phyloP scores from a whole-genome alignment of 805 yeast species.

The Nakazawaea populi region DNA sequence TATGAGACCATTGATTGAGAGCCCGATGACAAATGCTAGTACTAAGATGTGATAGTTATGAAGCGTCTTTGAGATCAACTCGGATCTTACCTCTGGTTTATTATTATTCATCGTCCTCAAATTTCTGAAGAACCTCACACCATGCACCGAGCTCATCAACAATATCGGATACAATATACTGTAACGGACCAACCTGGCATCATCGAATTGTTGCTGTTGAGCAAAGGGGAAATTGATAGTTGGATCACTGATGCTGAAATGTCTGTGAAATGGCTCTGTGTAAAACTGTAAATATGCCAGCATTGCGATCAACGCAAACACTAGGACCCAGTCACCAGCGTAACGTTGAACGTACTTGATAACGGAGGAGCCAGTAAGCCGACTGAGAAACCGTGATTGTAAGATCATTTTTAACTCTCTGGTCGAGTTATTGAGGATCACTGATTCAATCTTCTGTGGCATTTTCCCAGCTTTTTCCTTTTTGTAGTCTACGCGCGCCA shows the following conservation, averaged over 20 bases:
- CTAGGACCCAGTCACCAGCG: constrained; percentile 4
- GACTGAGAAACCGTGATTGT: neutral
- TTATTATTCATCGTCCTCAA: constrained; percentile 23
- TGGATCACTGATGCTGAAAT: constrained; percentile 34
- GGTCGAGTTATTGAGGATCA: too few species aligned
- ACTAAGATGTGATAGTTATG: constrained; percentile 33
- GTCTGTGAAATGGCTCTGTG: constrained; percentile 37
- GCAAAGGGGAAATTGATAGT: constrained; percentile 45
- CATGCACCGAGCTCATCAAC: constrained; percentile 18
- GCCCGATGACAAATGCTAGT: constrained; percentile 30
- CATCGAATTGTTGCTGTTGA: constrained; percentile 30
- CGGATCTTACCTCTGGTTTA: constrained; percentile 19
- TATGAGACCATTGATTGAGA: constrained; percentile 42
- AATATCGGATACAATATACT: constrained; percentile 31
- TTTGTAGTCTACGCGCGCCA: too few species aligned
- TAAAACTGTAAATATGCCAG: constrained; percentile 2
- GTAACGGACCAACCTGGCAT: constrained; percentile 22
- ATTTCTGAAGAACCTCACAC: constrained; percentile 25
- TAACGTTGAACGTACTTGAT: neutral
- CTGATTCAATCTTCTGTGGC: too few species aligned
- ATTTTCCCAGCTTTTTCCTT: too few species aligned
- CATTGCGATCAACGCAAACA: neutral
- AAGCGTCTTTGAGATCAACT: constrained; percentile 17
- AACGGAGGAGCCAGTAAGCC: neutral
- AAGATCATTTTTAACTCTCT: neutral